These are phyloP conservation scores for Chlorella sp. DNA, from an alignment of 139 green algal species.

Conservation along the genomic window DNA sequence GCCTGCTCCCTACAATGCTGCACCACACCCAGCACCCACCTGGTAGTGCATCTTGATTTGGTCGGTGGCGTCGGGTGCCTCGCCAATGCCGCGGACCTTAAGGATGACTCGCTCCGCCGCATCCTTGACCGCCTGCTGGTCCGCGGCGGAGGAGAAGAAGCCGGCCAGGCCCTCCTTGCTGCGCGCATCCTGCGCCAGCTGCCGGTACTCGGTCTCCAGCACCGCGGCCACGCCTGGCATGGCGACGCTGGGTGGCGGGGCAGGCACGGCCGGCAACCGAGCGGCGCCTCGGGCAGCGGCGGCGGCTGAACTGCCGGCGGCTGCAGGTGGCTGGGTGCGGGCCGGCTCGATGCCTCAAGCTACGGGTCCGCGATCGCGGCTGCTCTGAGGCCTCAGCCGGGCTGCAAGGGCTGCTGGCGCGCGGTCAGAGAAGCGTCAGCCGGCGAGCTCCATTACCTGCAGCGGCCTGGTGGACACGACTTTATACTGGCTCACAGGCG, in stretches of 20 bases:
- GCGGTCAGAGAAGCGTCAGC: too few species aligned
- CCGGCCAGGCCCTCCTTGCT: constrained; percentile 66
- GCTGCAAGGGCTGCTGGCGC: too few species aligned
- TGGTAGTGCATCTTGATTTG: constrained; percentile 54
- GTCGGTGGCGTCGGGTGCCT: constrained; percentile 39
- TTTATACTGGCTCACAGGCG: too few species aligned
- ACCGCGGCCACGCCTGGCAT: constrained; percentile 18
- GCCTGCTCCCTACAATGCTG: not conserved
- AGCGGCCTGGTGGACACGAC: too few species aligned
- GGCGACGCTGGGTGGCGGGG: not conserved
- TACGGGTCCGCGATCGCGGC: too few species aligned
- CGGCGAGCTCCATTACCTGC: too few species aligned
- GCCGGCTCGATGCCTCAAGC: too few species aligned
- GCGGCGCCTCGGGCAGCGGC: not conserved
- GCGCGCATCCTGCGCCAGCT: constrained; percentile 60
- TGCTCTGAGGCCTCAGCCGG: too few species aligned
- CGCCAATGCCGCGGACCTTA: constrained; percentile 52
- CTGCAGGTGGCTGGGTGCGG: not conserved
- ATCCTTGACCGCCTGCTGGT: constrained; percentile 77
- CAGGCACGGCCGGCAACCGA: not conserved
- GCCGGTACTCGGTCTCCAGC: constrained; percentile 71
- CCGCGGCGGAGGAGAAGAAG: constrained; percentile 64
- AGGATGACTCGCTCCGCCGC: constrained; percentile 68
- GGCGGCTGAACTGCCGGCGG: not conserved
- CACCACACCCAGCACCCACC: not conserved